A percentile compares a stretch with the other conserved stretches of the same genome.
Conservation (phyloP, 2,329 filamentous ascomycete genomes). For the Colletotrichum aenigma region DNA sequence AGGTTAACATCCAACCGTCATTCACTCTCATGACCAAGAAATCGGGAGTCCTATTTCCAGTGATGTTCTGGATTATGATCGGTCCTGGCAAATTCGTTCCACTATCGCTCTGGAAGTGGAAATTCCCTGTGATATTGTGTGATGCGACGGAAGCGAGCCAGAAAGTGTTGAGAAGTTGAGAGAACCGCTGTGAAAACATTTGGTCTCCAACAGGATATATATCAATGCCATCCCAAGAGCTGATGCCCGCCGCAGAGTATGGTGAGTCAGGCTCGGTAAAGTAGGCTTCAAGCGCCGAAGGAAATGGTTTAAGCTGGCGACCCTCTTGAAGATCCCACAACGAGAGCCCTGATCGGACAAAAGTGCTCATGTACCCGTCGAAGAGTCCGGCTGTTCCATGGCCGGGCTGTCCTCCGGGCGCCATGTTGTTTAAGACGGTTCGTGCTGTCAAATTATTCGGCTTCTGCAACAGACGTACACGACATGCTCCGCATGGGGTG, state of each 20-base stretch:
- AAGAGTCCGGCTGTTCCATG: neutral
- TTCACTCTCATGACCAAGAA: neutral
- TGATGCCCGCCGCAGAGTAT: neutral
- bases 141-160: neutral
- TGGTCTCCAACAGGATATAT: neutral
- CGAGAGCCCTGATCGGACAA: neutral
- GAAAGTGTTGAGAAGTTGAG: slow-evolving; percentile 1
- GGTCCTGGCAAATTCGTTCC: neutral
- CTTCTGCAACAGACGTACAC: neutral
- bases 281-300: neutral
- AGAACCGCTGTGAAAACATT: neutral
- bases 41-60: neutral
- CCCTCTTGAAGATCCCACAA: neutral
- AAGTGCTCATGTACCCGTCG: neutral
- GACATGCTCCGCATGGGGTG: neutral
- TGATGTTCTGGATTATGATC: neutral
- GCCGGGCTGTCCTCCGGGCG: neutral
- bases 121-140: neutral
- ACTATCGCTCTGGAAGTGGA: neutral
- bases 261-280: neutral
- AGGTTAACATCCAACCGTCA: neutral
- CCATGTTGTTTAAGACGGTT: neutral
- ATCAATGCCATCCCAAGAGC: neutral
- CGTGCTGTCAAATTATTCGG: neutral
- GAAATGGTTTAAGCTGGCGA: neutral